Base-by-base conservation (phyloP, 352 stramenopile genomes). In the Phytophthora hybrid region DNA sequence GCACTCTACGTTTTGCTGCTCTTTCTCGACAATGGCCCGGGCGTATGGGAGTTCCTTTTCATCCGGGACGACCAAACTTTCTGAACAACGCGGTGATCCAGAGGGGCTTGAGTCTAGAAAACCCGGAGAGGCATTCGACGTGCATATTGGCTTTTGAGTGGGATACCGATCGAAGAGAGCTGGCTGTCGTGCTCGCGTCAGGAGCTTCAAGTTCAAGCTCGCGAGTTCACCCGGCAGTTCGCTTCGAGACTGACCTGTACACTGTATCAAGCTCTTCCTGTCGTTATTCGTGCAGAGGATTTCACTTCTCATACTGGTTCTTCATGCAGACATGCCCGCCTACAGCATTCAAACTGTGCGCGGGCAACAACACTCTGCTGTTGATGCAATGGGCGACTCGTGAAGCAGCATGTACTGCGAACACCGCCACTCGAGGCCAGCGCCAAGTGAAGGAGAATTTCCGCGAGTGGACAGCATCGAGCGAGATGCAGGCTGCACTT, bases 61-160 rank as follows among this genome's bases (percentile, higher is more conserved):
- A 69, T 77, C 0, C 92, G 84, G 80, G 84, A 93, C 60, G 83
- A 94, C 68, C 21, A 62, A 94, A 94, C 62, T 93, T 92, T 53
- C 8, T 89, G 16, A 57, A 80, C 1, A 92, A 91, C 58, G 59
- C 74, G 1, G 69, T 86, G 37, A 80, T 91, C 31, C 80, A 82
- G n/a, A 46, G 53, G 26, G 72, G 71, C 16, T 59, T 93, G 10
- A 71, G 73, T 18, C 52, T 63, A 11, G 16, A 23, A 11, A 82
- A 77, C 34, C 11, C 34, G 34, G 7, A 41, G 26, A 31, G 26
- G 26, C 4, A 31, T 31, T 31, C 5, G 26, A 31, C 34, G 10
- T 41, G 14, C 41, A 49, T 0, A 49, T 49, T 19, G 16, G 13
- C 41, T 49, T 49, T 19, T 49, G 41, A 49, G 41, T 49, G 41